phyloP scores from a whole-genome alignment of 2,329 filamentous ascomycete genomes.

The Fusarium coicis region DNA sequence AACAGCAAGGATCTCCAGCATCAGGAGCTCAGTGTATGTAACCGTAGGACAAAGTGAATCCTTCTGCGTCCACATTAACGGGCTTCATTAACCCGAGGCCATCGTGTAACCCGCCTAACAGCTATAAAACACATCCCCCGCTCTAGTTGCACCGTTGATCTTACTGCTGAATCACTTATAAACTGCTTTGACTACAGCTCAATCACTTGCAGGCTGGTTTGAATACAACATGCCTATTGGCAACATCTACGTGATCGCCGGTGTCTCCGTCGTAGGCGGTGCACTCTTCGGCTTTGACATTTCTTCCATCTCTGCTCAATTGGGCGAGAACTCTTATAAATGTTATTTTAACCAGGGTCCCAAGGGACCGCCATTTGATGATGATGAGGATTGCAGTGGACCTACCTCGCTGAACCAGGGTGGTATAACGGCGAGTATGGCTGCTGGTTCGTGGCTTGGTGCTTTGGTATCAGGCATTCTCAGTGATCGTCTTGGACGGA shows the following conservation, averaged over 20 bases:
- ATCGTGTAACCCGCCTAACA: neutral
- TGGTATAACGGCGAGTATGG: constrained; percentile 63
- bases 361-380: constrained; percentile 45
- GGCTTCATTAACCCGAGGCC: neutral
- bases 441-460: constrained; percentile 63
- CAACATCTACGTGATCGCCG: constrained; percentile 43
- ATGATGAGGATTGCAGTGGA: constrained; percentile 47
- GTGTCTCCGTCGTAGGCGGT: constrained; percentile 38
- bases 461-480: constrained; percentile 60
- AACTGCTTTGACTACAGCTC: neutral
- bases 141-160: neutral
- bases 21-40: constrained; percentile 17
- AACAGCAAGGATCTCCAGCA: constrained; percentile 22
- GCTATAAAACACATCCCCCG: constrained; percentile 18
- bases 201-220: neutral
- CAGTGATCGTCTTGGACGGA: constrained; percentile 61
- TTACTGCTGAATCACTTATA: neutral
- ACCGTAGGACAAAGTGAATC: neutral
- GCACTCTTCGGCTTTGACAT: constrained; percentile 43
- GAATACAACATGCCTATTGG: constrained; percentile 29
- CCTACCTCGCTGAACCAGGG: constrained; percentile 58
- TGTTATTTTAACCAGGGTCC: constrained; percentile 54
- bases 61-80: constrained; percentile 14
- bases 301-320: constrained; percentile 40
- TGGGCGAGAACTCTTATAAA: constrained; percentile 50